Conservation (phyloP, 2,329 filamentous ascomycete species). For the Fusarium buharicum region DNA sequence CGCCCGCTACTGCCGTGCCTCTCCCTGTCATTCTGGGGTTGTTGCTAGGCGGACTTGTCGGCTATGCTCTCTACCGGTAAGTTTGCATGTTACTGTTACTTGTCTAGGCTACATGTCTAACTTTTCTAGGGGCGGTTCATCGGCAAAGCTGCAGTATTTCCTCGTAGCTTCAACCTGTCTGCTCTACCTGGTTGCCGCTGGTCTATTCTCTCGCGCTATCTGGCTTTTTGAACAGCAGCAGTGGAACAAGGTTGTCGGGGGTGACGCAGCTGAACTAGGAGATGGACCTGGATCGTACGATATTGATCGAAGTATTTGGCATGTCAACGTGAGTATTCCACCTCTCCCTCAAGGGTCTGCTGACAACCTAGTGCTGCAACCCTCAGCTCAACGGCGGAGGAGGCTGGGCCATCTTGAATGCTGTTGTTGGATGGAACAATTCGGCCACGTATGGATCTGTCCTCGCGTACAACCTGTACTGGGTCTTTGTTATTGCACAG, state of each 20-base stretch:
- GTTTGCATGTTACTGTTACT: slow-evolving; percentile 13
- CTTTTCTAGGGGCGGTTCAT: slow-evolving; percentile 54
- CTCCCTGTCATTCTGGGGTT: slow-evolving; percentile 80
- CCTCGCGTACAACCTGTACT: slow-evolving; percentile 88
- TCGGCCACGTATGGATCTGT: slow-evolving; percentile 89
- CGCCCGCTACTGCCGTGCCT: slow-evolving; percentile 80
- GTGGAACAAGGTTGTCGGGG: slow-evolving; percentile 74
- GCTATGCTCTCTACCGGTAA: slow-evolving; percentile 81
- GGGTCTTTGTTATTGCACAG: slow-evolving; percentile 78
- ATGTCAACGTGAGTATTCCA: slow-evolving; percentile 73
- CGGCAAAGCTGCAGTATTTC: slow-evolving; percentile 71
- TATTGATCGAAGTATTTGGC: slow-evolving; percentile 82
- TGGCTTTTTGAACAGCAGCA: slow-evolving; percentile 78
- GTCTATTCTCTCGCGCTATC: slow-evolving; percentile 80
- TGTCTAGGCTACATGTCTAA: slow-evolving; percentile 2
- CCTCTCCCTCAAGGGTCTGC: not conserved
- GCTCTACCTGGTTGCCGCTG: slow-evolving; percentile 84
- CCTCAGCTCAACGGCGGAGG: slow-evolving; percentile 76
- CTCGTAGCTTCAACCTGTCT: slow-evolving; percentile 85
- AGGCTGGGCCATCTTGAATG: slow-evolving; percentile 89
- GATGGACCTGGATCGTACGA: slow-evolving; percentile 80
- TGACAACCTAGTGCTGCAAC: slow-evolving; percentile 74
- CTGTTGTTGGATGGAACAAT: slow-evolving; percentile 87
- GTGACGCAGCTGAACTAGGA: slow-evolving; percentile 63
- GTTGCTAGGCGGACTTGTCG: slow-evolving; percentile 71